Evolutionary conservation across 2,329 filamentous ascomycete species (phyloP), one percentile per base, ranked within the genome.

Genomic region (Pestalotiopsis sp.): DNA sequence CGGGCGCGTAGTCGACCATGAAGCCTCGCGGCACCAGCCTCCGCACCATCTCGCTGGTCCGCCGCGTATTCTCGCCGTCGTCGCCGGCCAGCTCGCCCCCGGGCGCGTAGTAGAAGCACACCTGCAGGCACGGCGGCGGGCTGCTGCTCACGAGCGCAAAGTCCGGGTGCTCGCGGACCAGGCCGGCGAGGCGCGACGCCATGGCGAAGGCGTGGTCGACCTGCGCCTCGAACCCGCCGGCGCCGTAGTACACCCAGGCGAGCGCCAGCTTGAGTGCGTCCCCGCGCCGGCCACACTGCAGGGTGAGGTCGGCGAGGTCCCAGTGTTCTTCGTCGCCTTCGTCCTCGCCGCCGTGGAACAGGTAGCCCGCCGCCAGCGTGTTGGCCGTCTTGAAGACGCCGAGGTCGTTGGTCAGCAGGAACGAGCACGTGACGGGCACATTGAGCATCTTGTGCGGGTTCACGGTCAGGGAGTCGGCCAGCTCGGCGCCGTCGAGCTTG

Each of bases 381-480:
- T 97, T 97, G 13, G 94, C 94, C 61, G 82, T 84, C 79, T 96
- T 92, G 79, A 98, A 97, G 27, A 91, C 83, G 68, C 86, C 84
- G 77, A 97, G 81, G 78, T 98, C 95, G 2, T 88, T 87, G 0
- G 89, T 91, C 13, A 99, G 86, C 4, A 99, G 87, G 83, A 97
- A 98, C 0, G 92, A 95, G 82, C 95, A 98, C 0, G 95, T 97
- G 56, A 97, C 83, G 0, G 96, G 95, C 2, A 94, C 93, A 69
- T 93, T 93, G 77, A 98, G 88, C 96, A 98, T 98, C 83, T 98
- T 98, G 83, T 99, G 96, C 68, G 96, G 95, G 80, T 97, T 98
- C 67, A 97, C 88, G 2, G 94, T 93, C 52, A 98, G 84, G 14
- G 90, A 93, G 80, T 98, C 88, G 11, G 95, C 96, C 56, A 91